These are phyloP conservation scores for Cutaneotrichosporon curvatum DNA, from an alignment of 1,284 basidiomycete species.

Conservation along the genomic window DNA sequence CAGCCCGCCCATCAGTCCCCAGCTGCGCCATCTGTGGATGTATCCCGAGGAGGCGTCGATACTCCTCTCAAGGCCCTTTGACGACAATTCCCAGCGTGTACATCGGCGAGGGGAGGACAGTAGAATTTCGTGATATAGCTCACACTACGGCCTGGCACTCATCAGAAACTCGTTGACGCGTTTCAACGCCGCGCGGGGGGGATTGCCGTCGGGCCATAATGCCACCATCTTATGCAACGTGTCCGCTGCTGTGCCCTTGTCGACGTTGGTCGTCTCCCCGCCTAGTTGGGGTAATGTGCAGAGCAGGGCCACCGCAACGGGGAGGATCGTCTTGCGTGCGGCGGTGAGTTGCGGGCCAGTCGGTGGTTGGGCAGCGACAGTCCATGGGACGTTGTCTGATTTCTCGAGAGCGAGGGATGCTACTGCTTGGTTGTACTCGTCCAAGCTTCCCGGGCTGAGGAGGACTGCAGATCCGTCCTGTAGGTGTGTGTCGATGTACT, in stretches of 20 bases:
- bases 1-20: too few relatives aligned
- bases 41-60: too few relatives aligned
- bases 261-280: constrained; percentile 8
- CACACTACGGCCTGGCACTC: too few relatives aligned
- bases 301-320: constrained; percentile 24
- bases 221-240: constrained; percentile 35
- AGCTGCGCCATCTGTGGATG: too few relatives aligned
- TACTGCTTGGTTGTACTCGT: constrained; percentile 2
- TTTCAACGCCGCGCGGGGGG: constrained; percentile 39
- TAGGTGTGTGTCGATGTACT: not conserved
- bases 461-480: constrained; percentile 1
- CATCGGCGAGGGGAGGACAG: too few relatives aligned
- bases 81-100: too few relatives aligned
- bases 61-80: too few relatives aligned
- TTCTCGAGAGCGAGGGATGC: too few relatives aligned
- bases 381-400: too few relatives aligned
- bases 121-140: too few relatives aligned
- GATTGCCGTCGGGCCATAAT: constrained; percentile 43
- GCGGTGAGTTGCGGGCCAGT: not conserved
- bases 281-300: constrained; percentile 14
- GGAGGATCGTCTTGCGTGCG: constrained; percentile 24
- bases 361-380: not conserved
- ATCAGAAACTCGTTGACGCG: constrained; percentile 44
- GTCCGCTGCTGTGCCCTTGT: constrained; percentile 26
- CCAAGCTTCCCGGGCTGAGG: constrained; percentile 13